These are phyloP conservation scores for Nitzschia inconspicua DNA, from an alignment of 108 stramenopile species.

Conservation along the genomic window DNA sequence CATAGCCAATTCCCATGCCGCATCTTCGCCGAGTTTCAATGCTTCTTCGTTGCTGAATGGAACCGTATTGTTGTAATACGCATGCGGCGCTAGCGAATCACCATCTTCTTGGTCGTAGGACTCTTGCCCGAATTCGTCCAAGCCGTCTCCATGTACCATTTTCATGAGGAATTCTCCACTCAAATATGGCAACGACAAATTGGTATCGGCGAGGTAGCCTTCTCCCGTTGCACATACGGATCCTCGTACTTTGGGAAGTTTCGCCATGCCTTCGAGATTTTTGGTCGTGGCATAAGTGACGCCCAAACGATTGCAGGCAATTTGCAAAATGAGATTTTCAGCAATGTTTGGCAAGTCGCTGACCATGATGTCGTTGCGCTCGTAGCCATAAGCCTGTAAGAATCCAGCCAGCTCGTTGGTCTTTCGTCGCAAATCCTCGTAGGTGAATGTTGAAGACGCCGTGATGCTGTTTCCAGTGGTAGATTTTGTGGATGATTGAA, in stretches of 20 bases:
- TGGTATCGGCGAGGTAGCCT: constrained; percentile 31
- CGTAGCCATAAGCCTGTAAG: constrained; percentile 29
- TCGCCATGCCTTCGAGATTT: constrained; percentile 23
- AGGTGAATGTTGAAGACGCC: constrained; percentile 10
- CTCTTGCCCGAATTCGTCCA: constrained; percentile 19
- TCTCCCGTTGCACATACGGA: constrained; percentile 3
- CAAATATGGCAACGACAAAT: constrained; percentile 18
- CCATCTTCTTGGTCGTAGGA: constrained; percentile 16
- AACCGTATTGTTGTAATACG: constrained; percentile 23
- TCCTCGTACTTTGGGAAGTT: constrained; percentile 32
- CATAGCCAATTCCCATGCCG: constrained; percentile 21
- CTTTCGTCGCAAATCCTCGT: constrained; percentile 21
- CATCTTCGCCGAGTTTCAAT: constrained; percentile 22
- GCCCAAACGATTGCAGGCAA: constrained; percentile 46
- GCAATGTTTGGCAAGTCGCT: constrained; percentile 43
- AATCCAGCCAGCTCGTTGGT: constrained; percentile 30
- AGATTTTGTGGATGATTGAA: constrained; percentile 13
- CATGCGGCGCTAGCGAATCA: constrained; percentile 8
- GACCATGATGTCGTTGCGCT: constrained; percentile 30
- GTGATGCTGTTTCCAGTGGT: background rate
- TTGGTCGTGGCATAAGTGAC: constrained; percentile 35
- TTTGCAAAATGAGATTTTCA: constrained; percentile 39
- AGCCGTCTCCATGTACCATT: constrained; percentile 10
- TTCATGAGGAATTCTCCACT: constrained; percentile 32
- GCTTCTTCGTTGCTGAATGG: constrained; percentile 35